These are phyloP conservation scores for Cladophialophora psammophila DNA, from an alignment of 2,329 filamentous ascomycete genomes.

Conservation along the genomic window DNA sequence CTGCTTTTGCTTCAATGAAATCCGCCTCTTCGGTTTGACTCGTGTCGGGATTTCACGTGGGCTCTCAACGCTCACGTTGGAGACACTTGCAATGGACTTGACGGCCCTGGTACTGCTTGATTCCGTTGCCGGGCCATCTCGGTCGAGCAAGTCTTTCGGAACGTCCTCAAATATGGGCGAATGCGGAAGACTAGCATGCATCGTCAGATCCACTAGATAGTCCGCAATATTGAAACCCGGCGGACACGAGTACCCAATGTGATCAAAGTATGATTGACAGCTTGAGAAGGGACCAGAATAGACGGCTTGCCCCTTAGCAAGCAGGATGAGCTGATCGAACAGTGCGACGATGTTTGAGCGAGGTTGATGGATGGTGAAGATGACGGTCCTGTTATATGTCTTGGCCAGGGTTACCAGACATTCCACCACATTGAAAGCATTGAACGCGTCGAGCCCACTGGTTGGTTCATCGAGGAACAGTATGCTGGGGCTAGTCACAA, in stretches of 20 bases:
- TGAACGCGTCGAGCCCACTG: slow-evolving; percentile 93
- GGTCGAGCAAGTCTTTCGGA: slow-evolving; percentile 64
- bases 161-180: slow-evolving; percentile 64
- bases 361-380: slow-evolving; percentile 98
- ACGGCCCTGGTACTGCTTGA: slow-evolving; percentile 87
- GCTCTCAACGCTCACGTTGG: slow-evolving; percentile 75
- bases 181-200: slow-evolving; percentile 78
- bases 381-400: slow-evolving; percentile 94
- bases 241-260: slow-evolving; percentile 89
- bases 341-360: slow-evolving; percentile 97
- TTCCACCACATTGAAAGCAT: slow-evolving; percentile 97
- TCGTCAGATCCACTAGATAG: slow-evolving; percentile 95
- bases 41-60: slow-evolving; percentile 68
- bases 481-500: slow-evolving; percentile 96
- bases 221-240: slow-evolving; percentile 99
- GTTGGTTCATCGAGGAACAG: slow-evolving; percentile 97
- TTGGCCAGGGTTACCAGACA: slow-evolving; percentile 94
- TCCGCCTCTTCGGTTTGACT: slow-evolving; percentile 73
- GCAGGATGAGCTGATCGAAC: slow-evolving; percentile 90
- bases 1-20: slow-evolving; percentile 84
- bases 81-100: slow-evolving; percentile 87
- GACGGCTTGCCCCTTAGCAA: slow-evolving; percentile 87
- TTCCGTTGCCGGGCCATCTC: slow-evolving; percentile 69
- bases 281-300: slow-evolving; percentile 90
- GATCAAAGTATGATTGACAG: slow-evolving; percentile 92